These are phyloP conservation scores for Aegilops sharonensis DNA, from an alignment of 176 grass and related monocot genomes.

Conservation along the genomic window DNA sequence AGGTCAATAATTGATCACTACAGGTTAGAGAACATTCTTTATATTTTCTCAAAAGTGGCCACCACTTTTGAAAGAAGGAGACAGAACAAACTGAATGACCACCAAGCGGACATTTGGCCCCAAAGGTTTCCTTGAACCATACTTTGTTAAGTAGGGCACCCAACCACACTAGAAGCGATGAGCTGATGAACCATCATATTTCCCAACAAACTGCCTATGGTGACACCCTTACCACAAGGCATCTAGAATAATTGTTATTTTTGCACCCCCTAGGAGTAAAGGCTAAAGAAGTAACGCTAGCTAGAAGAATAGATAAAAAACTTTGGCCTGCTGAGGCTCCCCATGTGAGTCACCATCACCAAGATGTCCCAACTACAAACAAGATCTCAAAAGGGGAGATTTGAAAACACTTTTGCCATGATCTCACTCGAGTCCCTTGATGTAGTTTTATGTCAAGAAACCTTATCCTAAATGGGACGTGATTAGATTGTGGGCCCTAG, in stretches of 20 bases:
- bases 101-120: slow-evolving; percentile 38
- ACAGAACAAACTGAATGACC: slow-evolving; percentile 56
- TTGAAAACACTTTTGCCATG: slow-evolving; percentile 68
- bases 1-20: slow-evolving; percentile 28
- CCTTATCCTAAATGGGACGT: slow-evolving; percentile 61
- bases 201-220: slow-evolving; percentile 39
- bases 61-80: slow-evolving; percentile 40
- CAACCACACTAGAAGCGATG: slow-evolving; percentile 39
- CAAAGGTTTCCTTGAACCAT: slow-evolving; percentile 41
- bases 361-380: slow-evolving; percentile 78
- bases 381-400: slow-evolving; percentile 71
- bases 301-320: not conserved
- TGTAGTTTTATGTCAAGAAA: slow-evolving; percentile 59
- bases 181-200: slow-evolving; percentile 54
- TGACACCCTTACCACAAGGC: slow-evolving; percentile 37
- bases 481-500: slow-evolving; percentile 44
- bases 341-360: slow-evolving; percentile 66
- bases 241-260: slow-evolving; percentile 27
- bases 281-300: slow-evolving; percentile 46
- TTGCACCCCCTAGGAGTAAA: slow-evolving; percentile 41
- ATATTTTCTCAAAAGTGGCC: not conserved
- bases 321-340: slow-evolving; percentile 25
- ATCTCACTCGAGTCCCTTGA: slow-evolving; percentile 53
- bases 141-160: slow-evolving; percentile 43
- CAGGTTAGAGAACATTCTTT: not conserved